Base-by-base conservation (phyloP, 352 stramenopile genomes). In the Phytophthora cryptogea region DNA sequence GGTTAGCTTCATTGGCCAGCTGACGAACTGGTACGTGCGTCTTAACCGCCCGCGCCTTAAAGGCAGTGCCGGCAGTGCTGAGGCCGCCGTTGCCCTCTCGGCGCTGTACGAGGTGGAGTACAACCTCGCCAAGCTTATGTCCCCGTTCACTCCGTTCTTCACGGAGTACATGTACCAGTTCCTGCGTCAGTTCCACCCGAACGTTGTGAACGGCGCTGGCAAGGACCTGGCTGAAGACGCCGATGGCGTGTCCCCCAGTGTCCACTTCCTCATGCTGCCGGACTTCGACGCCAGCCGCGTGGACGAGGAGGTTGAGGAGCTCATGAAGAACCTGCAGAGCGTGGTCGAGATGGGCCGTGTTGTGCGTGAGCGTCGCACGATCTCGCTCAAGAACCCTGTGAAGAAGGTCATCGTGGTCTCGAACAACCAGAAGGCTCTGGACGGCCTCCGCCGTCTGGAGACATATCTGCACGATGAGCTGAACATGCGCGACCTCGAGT, bases 1-100 rank as follows among this genome's bases (percentile, higher is more conserved):
- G 28, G 94, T 99, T 11, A 87, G 89, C 58, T 99, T 99, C 69
- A 98, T 99, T 43, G 94, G 97, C 26, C 89, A 99, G 72, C 88
- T 99, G 20, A 99, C 98, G 31, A 99, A 99, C 82, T 99, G 96
- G 96, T 99, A 99, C 77, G 96, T 99, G 35, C 95, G 97, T 37
- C 82, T 99, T 16, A 99, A 99, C 83, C 94, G 98, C 39, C 88
- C 95, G 54, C 92, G 98, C 13, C 88, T 99, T 42, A 99, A 99
- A 86, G 97, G 97, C 50, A 78, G 78, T 26, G 88, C 96, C 16
- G 92, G 89, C 30, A 94, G 96, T 39, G 90, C 91, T 6, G 90
- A 92, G 36, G 79, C 87, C 4, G 77, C 83, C 48, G 66, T 94
- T 4, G 88, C 89, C 17, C 77, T 97, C 26, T 98, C 96, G 59